phyloP scores from a whole-genome alignment of 106 monocot genomes.

The Hemerocallis citrina region DNA sequence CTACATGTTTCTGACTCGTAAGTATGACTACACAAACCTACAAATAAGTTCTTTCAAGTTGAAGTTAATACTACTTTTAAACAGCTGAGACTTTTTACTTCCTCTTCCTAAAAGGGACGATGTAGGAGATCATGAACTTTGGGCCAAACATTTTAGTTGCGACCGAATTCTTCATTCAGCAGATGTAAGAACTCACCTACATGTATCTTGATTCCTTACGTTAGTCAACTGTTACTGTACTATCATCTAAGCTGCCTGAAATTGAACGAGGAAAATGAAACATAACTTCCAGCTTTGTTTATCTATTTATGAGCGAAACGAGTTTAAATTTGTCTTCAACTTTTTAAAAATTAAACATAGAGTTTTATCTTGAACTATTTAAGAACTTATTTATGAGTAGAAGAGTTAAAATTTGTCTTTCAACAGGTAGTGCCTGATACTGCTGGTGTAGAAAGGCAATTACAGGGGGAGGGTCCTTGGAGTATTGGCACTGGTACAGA shows the following conservation, averaged over 20 bases:
- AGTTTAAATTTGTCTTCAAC: no score
- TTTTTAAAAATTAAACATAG: no score
- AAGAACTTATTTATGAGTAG: no score
- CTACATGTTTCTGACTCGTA: conserved; percentile 86
- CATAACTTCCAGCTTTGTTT: no score
- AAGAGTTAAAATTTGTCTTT: no score
- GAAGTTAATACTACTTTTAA: not conserved
- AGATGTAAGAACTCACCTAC: conserved; percentile 50
- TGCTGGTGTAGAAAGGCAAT: conserved; percentile 57
- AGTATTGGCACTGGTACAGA: conserved; percentile 54
- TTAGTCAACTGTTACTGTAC: no score
- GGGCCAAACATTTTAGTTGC: conserved; percentile 49
- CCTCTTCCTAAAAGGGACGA: conserved; percentile 58
- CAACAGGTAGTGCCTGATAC: conserved; percentile 59
- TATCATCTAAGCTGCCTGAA: no score
- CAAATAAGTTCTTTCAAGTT: not conserved
- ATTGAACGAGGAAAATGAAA: no score
- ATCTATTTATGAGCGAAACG: no score
- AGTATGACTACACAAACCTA: conserved; percentile 28
- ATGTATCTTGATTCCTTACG: no score
- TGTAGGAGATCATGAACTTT: conserved; percentile 82
- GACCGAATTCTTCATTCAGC: conserved; percentile 64
- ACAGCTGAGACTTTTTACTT: not conserved
- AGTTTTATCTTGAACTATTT: no score
- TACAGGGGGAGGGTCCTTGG: conserved; percentile 71